A percentile compares a stretch with the other conserved stretches of the same genome.
These are phyloP conservation scores for Pseudocercospora macadamiae DNA, from an alignment of 2,329 filamentous ascomycete species.

Conservation along the genomic window DNA sequence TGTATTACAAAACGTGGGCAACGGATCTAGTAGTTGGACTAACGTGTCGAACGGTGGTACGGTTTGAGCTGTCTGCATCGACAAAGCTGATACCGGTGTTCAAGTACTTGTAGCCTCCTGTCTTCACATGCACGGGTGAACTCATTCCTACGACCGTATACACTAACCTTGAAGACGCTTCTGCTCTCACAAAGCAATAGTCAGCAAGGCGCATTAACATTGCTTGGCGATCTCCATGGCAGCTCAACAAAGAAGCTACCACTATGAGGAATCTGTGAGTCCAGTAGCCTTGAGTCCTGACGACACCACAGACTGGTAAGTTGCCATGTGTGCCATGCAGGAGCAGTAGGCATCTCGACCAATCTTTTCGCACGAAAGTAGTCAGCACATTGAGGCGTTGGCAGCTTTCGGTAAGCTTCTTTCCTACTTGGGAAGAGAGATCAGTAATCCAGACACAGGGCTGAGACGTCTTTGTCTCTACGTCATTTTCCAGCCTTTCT, in stretches of 20 bases:
- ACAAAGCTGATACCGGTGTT: not conserved
- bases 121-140: not conserved
- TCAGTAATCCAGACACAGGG: not conserved
- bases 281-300: too few relatives aligned
- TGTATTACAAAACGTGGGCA: not conserved
- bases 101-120: not conserved
- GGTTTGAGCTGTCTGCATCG: too few relatives aligned
- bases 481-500: not conserved
- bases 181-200: constrained; percentile 1
- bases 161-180: not conserved
- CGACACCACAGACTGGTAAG: too few relatives aligned
- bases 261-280: too few relatives aligned
- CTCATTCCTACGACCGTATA: not conserved
- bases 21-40: too few relatives aligned
- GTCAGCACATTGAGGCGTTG: not conserved
- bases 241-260: too few relatives aligned
- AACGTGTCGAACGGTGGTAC: too few relatives aligned
- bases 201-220: not conserved
- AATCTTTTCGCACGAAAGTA: not conserved
- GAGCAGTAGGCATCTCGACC: not conserved
- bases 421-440: not conserved
- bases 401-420: not conserved
- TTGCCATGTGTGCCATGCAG: not conserved
- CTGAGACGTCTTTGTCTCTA: not conserved
- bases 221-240: not conserved